Percentiles rank a stretch among this genome's conserved stretches.
phyloP scores from a whole-genome alignment of 2,329 filamentous ascomycete species.

The Beauveria brongniartii region DNA sequence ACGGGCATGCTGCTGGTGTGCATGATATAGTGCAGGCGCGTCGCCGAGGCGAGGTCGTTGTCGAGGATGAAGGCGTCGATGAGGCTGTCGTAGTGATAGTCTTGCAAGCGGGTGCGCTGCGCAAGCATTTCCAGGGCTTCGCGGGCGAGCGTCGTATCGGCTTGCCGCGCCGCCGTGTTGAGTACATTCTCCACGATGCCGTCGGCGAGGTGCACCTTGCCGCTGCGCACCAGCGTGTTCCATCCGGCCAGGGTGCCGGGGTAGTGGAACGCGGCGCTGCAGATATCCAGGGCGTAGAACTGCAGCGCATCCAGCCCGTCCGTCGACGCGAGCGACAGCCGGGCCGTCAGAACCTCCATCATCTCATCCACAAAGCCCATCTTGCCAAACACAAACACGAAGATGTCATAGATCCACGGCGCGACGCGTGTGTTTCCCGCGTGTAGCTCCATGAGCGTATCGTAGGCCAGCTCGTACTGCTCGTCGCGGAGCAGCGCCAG shows the following conservation, averaged over 20 bases:
- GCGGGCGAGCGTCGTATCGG: slow-evolving; percentile 60
- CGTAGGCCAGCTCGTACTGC: slow-evolving; percentile 73
- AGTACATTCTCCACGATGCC: slow-evolving; percentile 62
- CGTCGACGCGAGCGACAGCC: slow-evolving; percentile 26
- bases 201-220: slow-evolving; percentile 39
- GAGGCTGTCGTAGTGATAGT: slow-evolving; percentile 73
- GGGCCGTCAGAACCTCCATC: slow-evolving; percentile 55
- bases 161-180: slow-evolving; percentile 59
- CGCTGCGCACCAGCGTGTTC: slow-evolving; percentile 50
- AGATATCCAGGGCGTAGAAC: slow-evolving; percentile 67
- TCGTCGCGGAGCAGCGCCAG: slow-evolving; percentile 71
- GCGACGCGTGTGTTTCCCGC: slow-evolving; percentile 47
- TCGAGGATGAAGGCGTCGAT: slow-evolving; percentile 58
- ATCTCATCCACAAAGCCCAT: slow-evolving; percentile 71
- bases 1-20: slow-evolving; percentile 28
- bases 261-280: slow-evolving; percentile 55
- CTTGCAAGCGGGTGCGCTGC: slow-evolving; percentile 39
- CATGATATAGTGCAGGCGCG: slow-evolving; percentile 70
- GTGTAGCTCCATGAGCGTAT: slow-evolving; percentile 60
- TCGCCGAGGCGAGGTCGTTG: slow-evolving; percentile 55
- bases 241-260: slow-evolving; percentile 63
- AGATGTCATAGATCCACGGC: slow-evolving; percentile 70
- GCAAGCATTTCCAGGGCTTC: slow-evolving; percentile 52
- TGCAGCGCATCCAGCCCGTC: slow-evolving; percentile 47
- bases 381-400: slow-evolving; percentile 65